phyloP scores from a whole-genome alignment of 1,284 basidiomycete species.

The Pseudozyma thailandica region DNA sequence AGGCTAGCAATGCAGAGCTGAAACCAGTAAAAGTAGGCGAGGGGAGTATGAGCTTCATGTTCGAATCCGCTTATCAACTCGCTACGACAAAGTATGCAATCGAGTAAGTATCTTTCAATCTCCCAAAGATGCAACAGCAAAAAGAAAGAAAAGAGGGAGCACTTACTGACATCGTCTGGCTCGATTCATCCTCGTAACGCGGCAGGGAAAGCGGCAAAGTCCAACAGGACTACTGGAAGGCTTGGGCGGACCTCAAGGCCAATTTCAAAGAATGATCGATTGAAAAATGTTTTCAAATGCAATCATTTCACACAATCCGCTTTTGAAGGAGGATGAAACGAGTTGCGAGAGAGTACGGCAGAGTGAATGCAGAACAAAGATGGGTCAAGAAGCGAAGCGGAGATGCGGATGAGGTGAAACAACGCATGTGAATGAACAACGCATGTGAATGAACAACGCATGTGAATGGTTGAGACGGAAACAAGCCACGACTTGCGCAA shows the following conservation, averaged over 20 bases:
- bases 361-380: too few relatives aligned
- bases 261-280: conserved; percentile 19
- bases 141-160: too few relatives aligned
- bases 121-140: too few relatives aligned
- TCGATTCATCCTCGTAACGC: background rate
- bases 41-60: conserved; percentile 61
- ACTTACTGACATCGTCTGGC: too few relatives aligned
- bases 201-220: conserved; percentile 52
- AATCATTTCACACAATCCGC: background rate
- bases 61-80: conserved; percentile 59
- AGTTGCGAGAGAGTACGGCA: background rate
- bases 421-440: too few relatives aligned
- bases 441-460: too few relatives aligned
- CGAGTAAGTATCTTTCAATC: conserved; percentile 5
- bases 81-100: conserved; percentile 59
- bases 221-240: conserved; percentile 57
- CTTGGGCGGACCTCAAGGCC: conserved; percentile 34
- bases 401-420: too few relatives aligned
- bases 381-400: too few relatives aligned
- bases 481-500: too few relatives aligned
- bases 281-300: too few relatives aligned
- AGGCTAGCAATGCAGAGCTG: conserved; percentile 38
- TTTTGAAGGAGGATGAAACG: conserved; percentile 3
- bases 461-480: too few relatives aligned
- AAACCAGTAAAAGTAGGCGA: conserved; percentile 49